These are phyloP conservation scores for Colletotrichum echinochloae DNA, from an alignment of 2,329 filamentous ascomycete species.

Conservation along the genomic window DNA sequence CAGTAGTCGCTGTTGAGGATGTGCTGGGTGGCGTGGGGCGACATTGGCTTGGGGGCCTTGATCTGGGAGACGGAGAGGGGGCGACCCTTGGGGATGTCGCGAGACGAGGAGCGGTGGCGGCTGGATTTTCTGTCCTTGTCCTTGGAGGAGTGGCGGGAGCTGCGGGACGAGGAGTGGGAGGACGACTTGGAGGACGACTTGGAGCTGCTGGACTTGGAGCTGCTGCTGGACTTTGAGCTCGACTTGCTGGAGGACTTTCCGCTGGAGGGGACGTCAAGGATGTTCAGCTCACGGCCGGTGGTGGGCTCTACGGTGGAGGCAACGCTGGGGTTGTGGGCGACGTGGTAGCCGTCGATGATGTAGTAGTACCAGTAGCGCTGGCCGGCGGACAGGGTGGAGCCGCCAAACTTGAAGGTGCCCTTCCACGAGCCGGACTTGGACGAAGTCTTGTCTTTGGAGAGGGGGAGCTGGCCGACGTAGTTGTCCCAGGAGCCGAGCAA, in stretches of 20 bases:
- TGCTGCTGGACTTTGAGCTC: conserved; percentile 46
- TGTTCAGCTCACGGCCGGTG: conserved; percentile 96
- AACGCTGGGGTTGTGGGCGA: conserved; percentile 94
- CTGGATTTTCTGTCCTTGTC: conserved; percentile 57
- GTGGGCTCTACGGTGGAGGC: conserved; percentile 93
- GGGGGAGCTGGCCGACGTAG: conserved; percentile 93
- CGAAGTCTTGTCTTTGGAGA: conserved; percentile 86
- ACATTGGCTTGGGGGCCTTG: conserved; percentile 88
- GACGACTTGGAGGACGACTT: conserved; percentile 58
- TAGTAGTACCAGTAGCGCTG: conserved; percentile 99
- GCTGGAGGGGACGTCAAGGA: conserved; percentile 85
- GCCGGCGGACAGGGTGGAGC: conserved; percentile 84
- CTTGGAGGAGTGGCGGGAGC: conserved; percentile 50
- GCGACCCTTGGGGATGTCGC: conserved; percentile 87
- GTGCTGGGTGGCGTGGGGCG: conserved; percentile 87
- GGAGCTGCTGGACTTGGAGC: conserved; percentile 62
- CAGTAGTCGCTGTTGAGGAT: conserved; percentile 87
- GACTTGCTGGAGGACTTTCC: conserved; percentile 53
- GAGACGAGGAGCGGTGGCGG: conserved; percentile 61
- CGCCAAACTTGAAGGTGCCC: conserved; percentile 96
- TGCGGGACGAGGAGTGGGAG: conserved; percentile 60
- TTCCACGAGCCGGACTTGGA: conserved; percentile 94
- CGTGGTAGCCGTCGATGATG: conserved; percentile 99
- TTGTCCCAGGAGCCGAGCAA: conserved; percentile 98
- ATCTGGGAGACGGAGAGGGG: conserved; percentile 91